Evolutionary conservation across 345 rosid genomes (phyloP).

Genomic region (Sonneratia caseolaris): DNA sequence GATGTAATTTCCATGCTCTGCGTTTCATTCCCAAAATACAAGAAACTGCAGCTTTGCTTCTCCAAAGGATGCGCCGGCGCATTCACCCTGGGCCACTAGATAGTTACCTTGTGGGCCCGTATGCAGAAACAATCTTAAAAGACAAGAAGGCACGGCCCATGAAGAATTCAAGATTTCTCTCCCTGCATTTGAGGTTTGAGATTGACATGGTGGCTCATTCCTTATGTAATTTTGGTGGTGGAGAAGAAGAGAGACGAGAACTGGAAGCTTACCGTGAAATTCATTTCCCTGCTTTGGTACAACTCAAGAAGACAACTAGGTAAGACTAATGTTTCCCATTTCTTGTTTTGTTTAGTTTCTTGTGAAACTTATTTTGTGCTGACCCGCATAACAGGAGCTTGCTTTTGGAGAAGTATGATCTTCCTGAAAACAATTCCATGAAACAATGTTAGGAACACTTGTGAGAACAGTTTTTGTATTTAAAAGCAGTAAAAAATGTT

Average conservation of each 20-base stretch:
- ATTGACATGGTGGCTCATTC: slow-evolving; percentile 99
- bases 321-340: slow-evolving; percentile 17
- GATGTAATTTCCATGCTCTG: slow-evolving; percentile 90
- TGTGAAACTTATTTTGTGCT: neutral
- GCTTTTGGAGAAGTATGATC: neutral
- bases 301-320: slow-evolving; percentile 49
- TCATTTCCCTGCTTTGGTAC: slow-evolving; percentile 74
- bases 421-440: neutral
- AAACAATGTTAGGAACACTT: neutral
- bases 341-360: neutral
- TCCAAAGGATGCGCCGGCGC: slow-evolving; percentile 51
- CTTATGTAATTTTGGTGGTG: slow-evolving; percentile 86
- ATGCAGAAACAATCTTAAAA: slow-evolving; percentile 35
- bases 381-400: neutral
- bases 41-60: slow-evolving; percentile 70
- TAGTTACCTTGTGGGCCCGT: slow-evolving; percentile 62
- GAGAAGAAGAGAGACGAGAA: slow-evolving; percentile 57
- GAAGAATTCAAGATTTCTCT: slow-evolving; percentile 66
- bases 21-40: slow-evolving; percentile 73
- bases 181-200: slow-evolving; percentile 85
- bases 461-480: no score
- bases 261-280: slow-evolving; percentile 75
- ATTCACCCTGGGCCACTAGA: slow-evolving; percentile 54
- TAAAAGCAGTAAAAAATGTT: neutral
- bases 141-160: slow-evolving; percentile 22